Base-by-base conservation (phyloP, 495 filamentous ascomycete species). In the Podospora appendiculata region DNA sequence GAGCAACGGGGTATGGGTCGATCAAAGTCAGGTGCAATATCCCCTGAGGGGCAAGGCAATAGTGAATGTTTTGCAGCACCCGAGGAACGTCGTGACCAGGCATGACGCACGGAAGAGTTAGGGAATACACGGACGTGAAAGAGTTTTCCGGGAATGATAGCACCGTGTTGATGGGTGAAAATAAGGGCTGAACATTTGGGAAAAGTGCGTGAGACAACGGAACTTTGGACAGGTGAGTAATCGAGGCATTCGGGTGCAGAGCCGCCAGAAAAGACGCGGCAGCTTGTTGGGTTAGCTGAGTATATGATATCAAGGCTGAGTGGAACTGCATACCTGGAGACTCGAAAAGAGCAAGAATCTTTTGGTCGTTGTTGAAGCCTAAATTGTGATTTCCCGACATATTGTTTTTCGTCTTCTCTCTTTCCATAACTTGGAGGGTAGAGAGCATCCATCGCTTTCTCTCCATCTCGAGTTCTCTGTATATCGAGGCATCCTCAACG, bases 391-490 rank as follows among this genome's bases (percentile, higher is more conserved):
- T 35, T 44, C 16, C 33, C 8, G 14, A 19, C 40, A 25, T 10
- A 19, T 35, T 45, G 36, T 3, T 3, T 11, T 16, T 25, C 2
- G 25, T 5, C 25, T 25, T 25, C 25, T 25, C 25, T 25, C 25
- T 25, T 25, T 61, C 36, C 51, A 63, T 49, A 36, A 56, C 52
- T 12, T 58, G 53, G 18, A 73, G 53, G 1, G 69, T 70, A 14
- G 70, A 71, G 19, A 73, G 66, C 65, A 75, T 65, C 72, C 70
- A 72, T 25, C 69, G 59, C 45, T 71, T 70, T 54, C 69, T 73
- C 14, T 64, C 58, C 60, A 66, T 66, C 52, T 71, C 69, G 19
- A 69, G 54, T 18, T 71, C 64, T 51, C 63, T 67, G 47, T 67
- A 73, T 14, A 71, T 59, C 7, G 50, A 58, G 8, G 68, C 68